Base-by-base conservation (phyloP, 1,284 basidiomycete genomes). In the Malassezia dermatis region DNA sequence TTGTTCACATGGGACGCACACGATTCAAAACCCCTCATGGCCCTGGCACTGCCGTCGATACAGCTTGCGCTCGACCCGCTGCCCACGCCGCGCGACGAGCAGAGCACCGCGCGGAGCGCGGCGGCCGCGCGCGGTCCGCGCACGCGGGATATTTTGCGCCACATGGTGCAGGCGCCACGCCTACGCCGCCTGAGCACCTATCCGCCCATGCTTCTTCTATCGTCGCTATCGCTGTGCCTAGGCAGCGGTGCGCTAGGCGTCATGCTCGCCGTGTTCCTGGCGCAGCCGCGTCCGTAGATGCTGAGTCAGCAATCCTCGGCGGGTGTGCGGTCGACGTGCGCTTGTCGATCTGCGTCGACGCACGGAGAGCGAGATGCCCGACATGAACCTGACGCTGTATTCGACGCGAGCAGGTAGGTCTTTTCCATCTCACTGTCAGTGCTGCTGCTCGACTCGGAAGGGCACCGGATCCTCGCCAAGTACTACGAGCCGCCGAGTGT, bases 381-480 rank as follows among this genome's bases (percentile, higher is more conserved):
- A 48, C 35, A 63, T 64, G 17, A 74, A 74, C 56, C 52, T 74
- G 50, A 72, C 71, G 26, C 65, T 74, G 10, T 74, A 74, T 45
- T 66, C 70, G 8, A 71, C 71, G 37, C 62, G 61, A 21, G 64
- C 64, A 8, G 58, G 62, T 64, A 35, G 49, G 62, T 59, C 10
- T 28, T 30, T 11, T 15, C 26, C 2, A 7, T 27, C 39, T 15
- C 15, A 28, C 13, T 27, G 30, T 26, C 48, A 57, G 87, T 98
- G 75, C 77, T 99, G 63, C 83, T 96, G 68, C 83, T 96, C 65
- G 94, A 99, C 79, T 80, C 84, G 31, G 91, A 96, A 65, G 91
- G 91, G 15, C 85, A 90, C 75, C 86, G 93, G 53, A 86, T 98
- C 19, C 80, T 98, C 13, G 86, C 91, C 28, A 96, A 96, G 76